These are phyloP conservation scores for Gossypium turneri DNA, from an alignment of 345 rosid genomes.

Conservation along the genomic window DNA sequence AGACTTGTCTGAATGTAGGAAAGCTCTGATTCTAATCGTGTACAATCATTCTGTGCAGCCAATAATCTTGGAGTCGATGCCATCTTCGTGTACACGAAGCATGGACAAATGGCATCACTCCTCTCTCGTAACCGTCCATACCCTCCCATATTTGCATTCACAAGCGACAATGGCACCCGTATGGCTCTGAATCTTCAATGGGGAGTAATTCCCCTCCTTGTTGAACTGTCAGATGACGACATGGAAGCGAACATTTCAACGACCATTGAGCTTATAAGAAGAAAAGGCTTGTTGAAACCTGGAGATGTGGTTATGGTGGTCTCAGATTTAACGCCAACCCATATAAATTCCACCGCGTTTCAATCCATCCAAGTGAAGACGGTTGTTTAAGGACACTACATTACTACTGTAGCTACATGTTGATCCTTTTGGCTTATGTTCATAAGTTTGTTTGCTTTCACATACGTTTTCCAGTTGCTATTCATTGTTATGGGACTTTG, in stretches of 20 bases:
- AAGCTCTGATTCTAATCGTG: neutral
- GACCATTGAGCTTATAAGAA: constrained; percentile 41
- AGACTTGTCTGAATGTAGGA: neutral
- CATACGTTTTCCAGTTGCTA: neutral
- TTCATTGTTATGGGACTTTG: neutral
- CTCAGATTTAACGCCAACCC: constrained; percentile 46
- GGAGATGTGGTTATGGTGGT: constrained; percentile 51
- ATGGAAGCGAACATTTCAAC: constrained; percentile 50
- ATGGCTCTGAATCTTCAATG: constrained; percentile 68
- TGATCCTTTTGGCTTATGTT: neutral
- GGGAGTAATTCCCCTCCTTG: constrained; percentile 57
- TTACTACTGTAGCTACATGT: neutral
- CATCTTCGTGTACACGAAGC: constrained; percentile 62
- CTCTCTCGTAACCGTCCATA: constrained; percentile 70
- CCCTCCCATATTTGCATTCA: constrained; percentile 69
- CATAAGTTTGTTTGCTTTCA: neutral
- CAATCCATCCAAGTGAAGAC: constrained; percentile 60
- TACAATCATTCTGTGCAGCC: constrained; percentile 36
- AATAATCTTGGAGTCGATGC: constrained; percentile 62
- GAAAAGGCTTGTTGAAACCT: constrained; percentile 42
- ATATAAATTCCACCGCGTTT: constrained; percentile 30
- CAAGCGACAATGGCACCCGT: constrained; percentile 33
- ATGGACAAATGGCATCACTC: constrained; percentile 67
- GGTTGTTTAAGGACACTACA: constrained; percentile 25
- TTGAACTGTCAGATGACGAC: constrained; percentile 45